Conservation (phyloP, 2,329 filamentous ascomycete genomes). For the Penicillium aurantiogriseum region DNA sequence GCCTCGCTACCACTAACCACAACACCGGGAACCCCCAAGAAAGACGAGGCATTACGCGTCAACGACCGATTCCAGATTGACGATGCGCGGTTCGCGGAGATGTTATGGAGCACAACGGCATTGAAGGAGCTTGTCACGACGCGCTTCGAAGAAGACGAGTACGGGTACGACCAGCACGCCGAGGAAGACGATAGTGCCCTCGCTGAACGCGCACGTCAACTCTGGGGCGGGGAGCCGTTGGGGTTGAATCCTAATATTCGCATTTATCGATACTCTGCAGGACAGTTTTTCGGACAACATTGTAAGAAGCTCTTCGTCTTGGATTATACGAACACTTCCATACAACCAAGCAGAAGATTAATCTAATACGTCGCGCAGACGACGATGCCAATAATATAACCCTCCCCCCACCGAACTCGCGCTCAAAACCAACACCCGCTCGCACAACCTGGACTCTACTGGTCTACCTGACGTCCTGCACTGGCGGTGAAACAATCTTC, state of each 20-base stretch:
- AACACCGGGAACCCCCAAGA: constrained; percentile 74
- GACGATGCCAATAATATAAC: constrained; percentile 79
- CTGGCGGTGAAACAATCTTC: constrained; percentile 88
- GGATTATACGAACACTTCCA: no score
- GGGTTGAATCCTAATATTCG: constrained; percentile 86
- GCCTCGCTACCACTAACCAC: constrained; percentile 69
- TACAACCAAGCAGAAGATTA: neutral
- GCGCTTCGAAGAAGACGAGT: constrained; percentile 33
- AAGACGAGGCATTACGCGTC: constrained; percentile 76
- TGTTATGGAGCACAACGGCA: constrained; percentile 74
- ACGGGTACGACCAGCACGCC: constrained; percentile 21
- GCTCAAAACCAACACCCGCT: constrained; percentile 45
- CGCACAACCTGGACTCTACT: constrained; percentile 90
- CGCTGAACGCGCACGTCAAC: constrained; percentile 20
- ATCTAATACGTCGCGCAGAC: constrained; percentile 54
- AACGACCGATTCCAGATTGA: constrained; percentile 87
- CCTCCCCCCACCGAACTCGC: constrained; percentile 49
- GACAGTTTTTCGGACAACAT: constrained; percentile 90
- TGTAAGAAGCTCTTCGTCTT: constrained; percentile 56
- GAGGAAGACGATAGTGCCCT: constrained; percentile 4
- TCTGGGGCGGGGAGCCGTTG: constrained; percentile 79
- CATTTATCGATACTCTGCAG: constrained; percentile 80
- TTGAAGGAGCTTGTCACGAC: constrained; percentile 60
- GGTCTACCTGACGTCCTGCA: constrained; percentile 80
- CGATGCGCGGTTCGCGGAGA: constrained; percentile 70